Percentiles rank a stretch among this genome's conserved stretches.
Conservation (phyloP, 2,329 filamentous ascomycete species). For the Cordyceps tenuipes region DNA sequence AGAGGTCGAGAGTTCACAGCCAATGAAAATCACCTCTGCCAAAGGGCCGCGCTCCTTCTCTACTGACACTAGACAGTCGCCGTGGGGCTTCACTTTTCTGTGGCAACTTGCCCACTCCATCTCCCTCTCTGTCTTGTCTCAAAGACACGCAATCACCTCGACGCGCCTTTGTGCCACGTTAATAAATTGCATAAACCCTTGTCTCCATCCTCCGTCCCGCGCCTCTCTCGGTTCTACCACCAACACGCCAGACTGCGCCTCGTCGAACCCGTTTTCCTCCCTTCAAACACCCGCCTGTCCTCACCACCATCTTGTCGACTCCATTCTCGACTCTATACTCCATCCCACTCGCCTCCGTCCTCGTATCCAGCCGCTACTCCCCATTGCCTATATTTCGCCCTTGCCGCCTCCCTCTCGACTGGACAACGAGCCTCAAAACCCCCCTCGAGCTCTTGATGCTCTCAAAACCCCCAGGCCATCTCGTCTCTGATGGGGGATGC, state of each 20-base stretch:
- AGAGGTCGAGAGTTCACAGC: too few relatives aligned
- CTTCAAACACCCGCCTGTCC: not conserved
- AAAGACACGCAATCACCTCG: conserved; percentile 8
- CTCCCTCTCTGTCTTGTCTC: not conserved
- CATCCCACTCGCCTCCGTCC: not conserved
- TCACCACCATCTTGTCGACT: not conserved
- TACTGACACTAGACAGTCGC: too few relatives aligned
- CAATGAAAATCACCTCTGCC: too few relatives aligned
- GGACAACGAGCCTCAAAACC: not conserved
- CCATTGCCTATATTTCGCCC: not conserved
- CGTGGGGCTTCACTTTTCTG: conserved; percentile 7
- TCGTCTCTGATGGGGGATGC: not conserved
- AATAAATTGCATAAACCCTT: conserved; percentile 8
- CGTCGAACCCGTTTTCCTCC: not conserved
- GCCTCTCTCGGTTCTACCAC: not conserved
- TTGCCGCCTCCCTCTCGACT: not conserved
- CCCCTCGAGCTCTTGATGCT: not conserved
- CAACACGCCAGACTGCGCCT: not conserved
- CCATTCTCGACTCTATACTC: not conserved
- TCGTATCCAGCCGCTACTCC: not conserved
- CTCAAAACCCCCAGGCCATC: not conserved
- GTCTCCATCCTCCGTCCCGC: not conserved
- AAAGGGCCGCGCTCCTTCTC: too few relatives aligned
- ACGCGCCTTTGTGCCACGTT: conserved; percentile 6
- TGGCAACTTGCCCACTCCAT: conserved; percentile 2